Evolutionary conservation across 2,329 filamentous ascomycete species (phyloP).

Genomic region (Ophiocordyceps robertsii): DNA sequence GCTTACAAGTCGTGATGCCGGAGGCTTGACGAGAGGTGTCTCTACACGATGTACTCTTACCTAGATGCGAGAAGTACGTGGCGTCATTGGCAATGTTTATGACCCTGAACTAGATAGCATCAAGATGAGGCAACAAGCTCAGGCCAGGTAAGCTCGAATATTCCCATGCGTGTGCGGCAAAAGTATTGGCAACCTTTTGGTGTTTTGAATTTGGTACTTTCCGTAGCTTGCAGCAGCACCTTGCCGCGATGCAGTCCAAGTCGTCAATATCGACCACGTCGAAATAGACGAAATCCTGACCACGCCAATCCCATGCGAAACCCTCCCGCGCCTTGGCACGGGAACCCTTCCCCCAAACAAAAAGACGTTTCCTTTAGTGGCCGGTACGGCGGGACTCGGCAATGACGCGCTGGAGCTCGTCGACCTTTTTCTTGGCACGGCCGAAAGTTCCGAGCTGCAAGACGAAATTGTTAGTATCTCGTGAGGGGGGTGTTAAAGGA

Average conservation of each 20-base stretch:
- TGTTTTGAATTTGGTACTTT: constrained; percentile 21
- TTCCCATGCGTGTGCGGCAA: too few species aligned
- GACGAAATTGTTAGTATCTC: neutral
- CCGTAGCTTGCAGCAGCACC: constrained; percentile 7
- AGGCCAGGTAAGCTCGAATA: too few species aligned
- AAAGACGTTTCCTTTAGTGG: constrained; percentile 34
- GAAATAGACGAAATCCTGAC: constrained; percentile 19
- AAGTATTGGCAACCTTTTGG: neutral
- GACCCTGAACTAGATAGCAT: too few species aligned
- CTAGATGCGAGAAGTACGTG: too few species aligned
- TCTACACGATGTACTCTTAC: too few species aligned
- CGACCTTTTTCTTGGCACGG: constrained; percentile 98
- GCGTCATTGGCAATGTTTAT: too few species aligned
- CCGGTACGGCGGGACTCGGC: constrained; percentile 70
- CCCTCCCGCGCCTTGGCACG: constrained; percentile 5
- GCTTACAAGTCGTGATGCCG: too few species aligned
- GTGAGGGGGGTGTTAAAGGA: neutral
- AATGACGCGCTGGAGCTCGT: constrained; percentile 96
- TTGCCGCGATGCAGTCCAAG: constrained; percentile 15
- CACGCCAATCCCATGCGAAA: constrained; percentile 22
- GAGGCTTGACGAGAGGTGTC: too few species aligned
- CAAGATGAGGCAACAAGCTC: too few species aligned
- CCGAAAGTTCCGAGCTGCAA: constrained; percentile 88
- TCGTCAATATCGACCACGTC: too few species aligned
- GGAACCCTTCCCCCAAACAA: neutral